Conservation (phyloP, 768 basidiomycete species). For the Kondoa malvinella region DNA sequence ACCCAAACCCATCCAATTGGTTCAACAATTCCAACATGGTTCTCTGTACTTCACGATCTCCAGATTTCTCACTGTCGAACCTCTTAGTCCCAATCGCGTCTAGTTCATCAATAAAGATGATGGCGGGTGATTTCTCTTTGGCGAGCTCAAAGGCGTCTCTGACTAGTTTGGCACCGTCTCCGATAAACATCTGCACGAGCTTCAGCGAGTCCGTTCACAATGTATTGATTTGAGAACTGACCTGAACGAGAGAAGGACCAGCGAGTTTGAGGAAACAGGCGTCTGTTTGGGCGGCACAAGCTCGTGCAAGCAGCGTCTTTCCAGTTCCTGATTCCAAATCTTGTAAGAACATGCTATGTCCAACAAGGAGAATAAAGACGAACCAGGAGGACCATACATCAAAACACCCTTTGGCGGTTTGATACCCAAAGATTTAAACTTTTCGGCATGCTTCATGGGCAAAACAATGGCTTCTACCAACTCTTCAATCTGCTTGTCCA, state of each 20-base stretch:
- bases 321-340: constrained; percentile 54
- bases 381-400: constrained; percentile 98
- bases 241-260: constrained; percentile 86
- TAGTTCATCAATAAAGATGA: constrained; percentile 69
- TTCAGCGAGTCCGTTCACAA: neutral
- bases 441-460: constrained; percentile 96
- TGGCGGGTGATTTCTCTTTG: constrained; percentile 93
- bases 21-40: constrained; percentile 99
- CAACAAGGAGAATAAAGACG: constrained; percentile 14
- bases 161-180: constrained; percentile 96
- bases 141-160: constrained; percentile 96
- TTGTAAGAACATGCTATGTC: neutral
- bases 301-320: constrained; percentile 91
- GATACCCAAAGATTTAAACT: constrained; percentile 96
- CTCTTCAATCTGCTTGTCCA: constrained; percentile 99
- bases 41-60: constrained; percentile 96
- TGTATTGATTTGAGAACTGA: constrained; percentile 22
- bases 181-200: constrained; percentile 67
- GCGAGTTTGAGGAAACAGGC: constrained; percentile 97
- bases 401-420: constrained; percentile 92
- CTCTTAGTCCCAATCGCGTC: constrained; percentile 42
- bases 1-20: constrained; percentile 93
- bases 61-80: constrained; percentile 96
- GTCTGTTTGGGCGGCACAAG: constrained; percentile 92
- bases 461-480: constrained; percentile 92